Evolutionary conservation across 73 alveolate species (phyloP).

Genomic region (Paramecium primaurelia): DNA sequence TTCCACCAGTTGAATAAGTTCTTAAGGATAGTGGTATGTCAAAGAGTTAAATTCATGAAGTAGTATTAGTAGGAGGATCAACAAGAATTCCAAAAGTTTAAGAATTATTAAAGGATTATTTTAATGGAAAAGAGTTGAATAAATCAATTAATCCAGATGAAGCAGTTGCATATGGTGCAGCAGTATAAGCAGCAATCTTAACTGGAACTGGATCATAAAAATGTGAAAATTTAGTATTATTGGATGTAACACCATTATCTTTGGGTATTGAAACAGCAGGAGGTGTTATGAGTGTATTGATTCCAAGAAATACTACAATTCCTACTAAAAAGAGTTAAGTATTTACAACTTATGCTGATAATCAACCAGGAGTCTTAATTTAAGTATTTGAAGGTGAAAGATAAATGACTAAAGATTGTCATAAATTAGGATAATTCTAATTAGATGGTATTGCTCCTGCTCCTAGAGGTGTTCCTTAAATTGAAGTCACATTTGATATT

Average conservation of each 20-base stretch:
- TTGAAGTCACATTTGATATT: conserved; percentile 88
- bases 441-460: conserved; percentile 93
- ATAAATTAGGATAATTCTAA: conserved; percentile 92
- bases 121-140: conserved; percentile 89
- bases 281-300: conserved; percentile 63
- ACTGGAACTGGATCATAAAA: conserved; percentile 61
- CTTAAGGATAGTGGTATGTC: conserved; percentile 69
- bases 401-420: conserved; percentile 91
- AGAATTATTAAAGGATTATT: conserved; percentile 77
- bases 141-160: conserved; percentile 95
- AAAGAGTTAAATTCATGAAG: conserved; percentile 82
- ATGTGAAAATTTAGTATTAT: conserved; percentile 59
- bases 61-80: conserved; percentile 92
- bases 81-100: conserved; percentile 91
- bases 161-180: conserved; percentile 97
- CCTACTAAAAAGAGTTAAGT: conserved; percentile 71
- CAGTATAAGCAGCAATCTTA: conserved; percentile 80
- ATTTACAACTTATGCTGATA: conserved; percentile 97
- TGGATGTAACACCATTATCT: conserved; percentile 75
- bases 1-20: conserved; percentile 72
- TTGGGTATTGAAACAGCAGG: conserved; percentile 76
- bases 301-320: conserved; percentile 65
- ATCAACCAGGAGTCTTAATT: conserved; percentile 94
- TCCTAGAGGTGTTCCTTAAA: conserved; percentile 95
- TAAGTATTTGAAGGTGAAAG: conserved; percentile 98